These are phyloP conservation scores for Xanthoconium separans DNA, from an alignment of 1,284 basidiomycete species.

Conservation along the genomic window DNA sequence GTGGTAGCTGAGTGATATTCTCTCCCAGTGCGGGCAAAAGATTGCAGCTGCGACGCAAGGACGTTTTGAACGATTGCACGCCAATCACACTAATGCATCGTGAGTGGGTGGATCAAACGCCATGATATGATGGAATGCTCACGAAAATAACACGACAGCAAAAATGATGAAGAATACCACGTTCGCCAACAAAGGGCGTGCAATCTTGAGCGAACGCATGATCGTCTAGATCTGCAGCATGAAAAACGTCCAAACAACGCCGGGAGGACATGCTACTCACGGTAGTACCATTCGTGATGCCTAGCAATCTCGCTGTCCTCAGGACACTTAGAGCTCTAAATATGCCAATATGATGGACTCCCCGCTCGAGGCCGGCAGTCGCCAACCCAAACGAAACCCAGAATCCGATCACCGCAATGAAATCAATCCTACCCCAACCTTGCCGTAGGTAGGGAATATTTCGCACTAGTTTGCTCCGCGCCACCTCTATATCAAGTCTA, in stretches of 20 bases:
- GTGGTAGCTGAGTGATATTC: slow-evolving; percentile 44
- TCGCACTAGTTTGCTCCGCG: slow-evolving; percentile 54
- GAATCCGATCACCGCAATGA: slow-evolving; percentile 79
- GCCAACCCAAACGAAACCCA: slow-evolving; percentile 82
- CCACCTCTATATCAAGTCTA: slow-evolving; percentile 57
- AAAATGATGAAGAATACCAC: slow-evolving; percentile 93
- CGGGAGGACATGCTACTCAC: slow-evolving; percentile 41
- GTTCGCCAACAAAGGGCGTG: slow-evolving; percentile 85
- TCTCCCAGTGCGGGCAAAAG: slow-evolving; percentile 54
- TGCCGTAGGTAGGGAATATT: slow-evolving; percentile 89
- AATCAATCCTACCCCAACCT: slow-evolving; percentile 92
- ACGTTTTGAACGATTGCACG: slow-evolving; percentile 87
- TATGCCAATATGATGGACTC: slow-evolving; percentile 73
- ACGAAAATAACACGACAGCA: slow-evolving; percentile 88
- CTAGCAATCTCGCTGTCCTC: slow-evolving; percentile 79
- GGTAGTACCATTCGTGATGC: slow-evolving; percentile 92
- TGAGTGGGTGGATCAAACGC: not conserved
- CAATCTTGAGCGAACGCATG: slow-evolving; percentile 89
- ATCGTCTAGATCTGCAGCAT: slow-evolving; percentile 64
- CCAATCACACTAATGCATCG: slow-evolving; percentile 72
- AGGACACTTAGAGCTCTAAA: slow-evolving; percentile 92
- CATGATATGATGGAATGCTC: slow-evolving; percentile 28
- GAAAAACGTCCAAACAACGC: not conserved
- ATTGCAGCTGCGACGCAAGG: slow-evolving; percentile 66
- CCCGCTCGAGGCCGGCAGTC: slow-evolving; percentile 63